Evolutionary conservation across 257 asterid genomes (phyloP), one percentile per base, ranked within the genome.

Genomic region (Galeopsis tetrahit): DNA sequence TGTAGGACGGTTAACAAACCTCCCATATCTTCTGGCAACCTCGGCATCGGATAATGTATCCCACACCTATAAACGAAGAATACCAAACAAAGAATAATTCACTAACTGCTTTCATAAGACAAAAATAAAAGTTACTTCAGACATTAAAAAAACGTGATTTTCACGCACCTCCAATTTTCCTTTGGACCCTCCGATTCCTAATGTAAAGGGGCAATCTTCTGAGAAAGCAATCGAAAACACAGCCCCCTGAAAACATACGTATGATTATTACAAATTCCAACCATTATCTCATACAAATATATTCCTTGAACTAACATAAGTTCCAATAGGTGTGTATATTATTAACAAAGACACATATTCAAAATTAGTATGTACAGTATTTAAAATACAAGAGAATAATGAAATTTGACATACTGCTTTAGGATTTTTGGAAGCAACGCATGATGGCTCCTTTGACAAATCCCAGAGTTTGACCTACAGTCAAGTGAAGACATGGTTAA

Each of bases 391-490:
- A 44, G 53, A 66, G 61, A 40, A 55, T 0, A 35, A 64, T 2
- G 34, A 66, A 52, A 21, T 28, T 48, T 0, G 33, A 63, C 87
- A 11, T 81, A 83, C 90, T 71, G 88, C 90, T 79, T 85, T 77
- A 15, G 83, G 85, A 43, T 83, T 85, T 56, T 72, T 66, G 40
- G 88, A 79, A 15, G 85, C 86, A 70, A 83, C 68, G 44, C 86
- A 84, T 11, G 99, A 86, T 44, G 97, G 97, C 71, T 85, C 84
- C 62, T 81, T 78, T 38, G 96, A 87, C 78, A 95, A 69, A 82
- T 95, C 97, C 99, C 99, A 95, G 17, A 95, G 88, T 83, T 91
- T 92, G 72, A 91, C 98, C 98, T 94, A 83, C 60, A 82, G 71
- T 40, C 21, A 52, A 59, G 71, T 40, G 21, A 52, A 59, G 67